A percentile compares a stretch with the other conserved stretches of the same genome.
Conservation (phyloP, 495 filamentous ascomycete genomes). For the Penicillium argentinense region DNA sequence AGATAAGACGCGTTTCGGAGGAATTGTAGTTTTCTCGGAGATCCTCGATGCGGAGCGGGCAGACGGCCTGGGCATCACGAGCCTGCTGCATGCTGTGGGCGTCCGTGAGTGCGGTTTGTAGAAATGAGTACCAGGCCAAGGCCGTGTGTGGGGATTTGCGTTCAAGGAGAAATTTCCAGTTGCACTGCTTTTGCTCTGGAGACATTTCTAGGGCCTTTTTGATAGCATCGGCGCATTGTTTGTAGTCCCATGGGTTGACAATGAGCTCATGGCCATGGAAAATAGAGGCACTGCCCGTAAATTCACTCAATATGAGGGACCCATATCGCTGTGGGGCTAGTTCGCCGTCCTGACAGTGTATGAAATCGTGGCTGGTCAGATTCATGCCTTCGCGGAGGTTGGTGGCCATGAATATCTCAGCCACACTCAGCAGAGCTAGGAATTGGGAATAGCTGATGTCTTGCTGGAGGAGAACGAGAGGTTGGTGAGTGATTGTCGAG, state of each 20-base stretch:
- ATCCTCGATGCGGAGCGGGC: slow-evolving; percentile 62
- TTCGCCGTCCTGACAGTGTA: slow-evolving; percentile 81
- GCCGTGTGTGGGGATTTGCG: slow-evolving; percentile 72
- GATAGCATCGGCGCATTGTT: slow-evolving; percentile 75
- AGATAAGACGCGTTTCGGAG: slow-evolving; percentile 64
- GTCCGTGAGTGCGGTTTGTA: slow-evolving; percentile 56
- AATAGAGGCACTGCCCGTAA: slow-evolving; percentile 83
- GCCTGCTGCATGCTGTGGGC: slow-evolving; percentile 69
- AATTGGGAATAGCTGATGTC: slow-evolving; percentile 86
- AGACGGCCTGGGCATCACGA: slow-evolving; percentile 69
- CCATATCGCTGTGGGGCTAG: slow-evolving; percentile 67
- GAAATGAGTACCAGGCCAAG: slow-evolving; percentile 67
- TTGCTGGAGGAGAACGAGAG: slow-evolving; percentile 84
- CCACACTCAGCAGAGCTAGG: slow-evolving; percentile 76
- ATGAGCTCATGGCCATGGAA: slow-evolving; percentile 68
- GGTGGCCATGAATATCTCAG: slow-evolving; percentile 82
- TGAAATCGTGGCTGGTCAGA: slow-evolving; percentile 80
- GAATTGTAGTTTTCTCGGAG: slow-evolving; percentile 60
- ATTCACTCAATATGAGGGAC: slow-evolving; percentile 87
- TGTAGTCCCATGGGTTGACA: slow-evolving; percentile 91
- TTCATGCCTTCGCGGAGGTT: slow-evolving; percentile 92
- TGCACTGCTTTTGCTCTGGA: slow-evolving; percentile 61
- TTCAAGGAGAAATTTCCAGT: slow-evolving; percentile 71
- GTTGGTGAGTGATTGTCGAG: slow-evolving; percentile 79
- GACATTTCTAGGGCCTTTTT: slow-evolving; percentile 73